These are phyloP conservation scores for Metschnikowia similis DNA, from an alignment of 805 yeast genomes.

Conservation along the genomic window DNA sequence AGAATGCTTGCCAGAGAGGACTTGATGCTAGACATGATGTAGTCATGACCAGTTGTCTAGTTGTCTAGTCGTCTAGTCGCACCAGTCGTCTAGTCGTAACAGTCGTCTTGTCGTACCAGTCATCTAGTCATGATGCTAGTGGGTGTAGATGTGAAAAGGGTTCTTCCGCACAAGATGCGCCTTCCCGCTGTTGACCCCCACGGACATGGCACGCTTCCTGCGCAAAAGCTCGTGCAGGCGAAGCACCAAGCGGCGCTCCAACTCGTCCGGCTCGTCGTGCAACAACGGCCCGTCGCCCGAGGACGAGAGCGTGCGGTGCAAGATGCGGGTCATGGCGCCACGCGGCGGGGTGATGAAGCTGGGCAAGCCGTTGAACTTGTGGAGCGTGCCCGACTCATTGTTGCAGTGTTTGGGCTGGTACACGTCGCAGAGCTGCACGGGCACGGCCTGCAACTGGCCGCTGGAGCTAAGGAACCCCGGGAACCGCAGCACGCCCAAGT, in stretches of 20 bases:
- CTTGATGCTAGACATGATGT: no score
- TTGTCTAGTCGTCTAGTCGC: no score
- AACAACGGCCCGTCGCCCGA: background rate
- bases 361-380: slow-evolving; percentile 29
- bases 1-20: no score
- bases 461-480: slow-evolving; percentile 24
- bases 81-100: no score
- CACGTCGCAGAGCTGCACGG: slow-evolving; percentile 21
- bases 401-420: slow-evolving; percentile 29
- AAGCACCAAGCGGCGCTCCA: slow-evolving; percentile 18
- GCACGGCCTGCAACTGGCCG: slow-evolving; percentile 8
- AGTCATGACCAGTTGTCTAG: no score
- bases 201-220: slow-evolving; percentile 34
- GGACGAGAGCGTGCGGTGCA: slow-evolving; percentile 14
- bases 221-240: slow-evolving; percentile 19
- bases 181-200: slow-evolving; percentile 37
- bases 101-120: no score
- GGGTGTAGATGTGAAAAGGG: slow-evolving; percentile 21
- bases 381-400: slow-evolving; percentile 26
- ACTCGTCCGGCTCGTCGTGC: slow-evolving; percentile 15
- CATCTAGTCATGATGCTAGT: background rate
- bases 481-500: slow-evolving; percentile 26
- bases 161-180: slow-evolving; percentile 30
- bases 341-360: slow-evolving; percentile 35
- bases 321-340: slow-evolving; percentile 18